Evolutionary conservation across 2,329 filamentous ascomycete species (phyloP), one percentile per base, ranked within the genome.

Genomic region (Venturia effusa): DNA sequence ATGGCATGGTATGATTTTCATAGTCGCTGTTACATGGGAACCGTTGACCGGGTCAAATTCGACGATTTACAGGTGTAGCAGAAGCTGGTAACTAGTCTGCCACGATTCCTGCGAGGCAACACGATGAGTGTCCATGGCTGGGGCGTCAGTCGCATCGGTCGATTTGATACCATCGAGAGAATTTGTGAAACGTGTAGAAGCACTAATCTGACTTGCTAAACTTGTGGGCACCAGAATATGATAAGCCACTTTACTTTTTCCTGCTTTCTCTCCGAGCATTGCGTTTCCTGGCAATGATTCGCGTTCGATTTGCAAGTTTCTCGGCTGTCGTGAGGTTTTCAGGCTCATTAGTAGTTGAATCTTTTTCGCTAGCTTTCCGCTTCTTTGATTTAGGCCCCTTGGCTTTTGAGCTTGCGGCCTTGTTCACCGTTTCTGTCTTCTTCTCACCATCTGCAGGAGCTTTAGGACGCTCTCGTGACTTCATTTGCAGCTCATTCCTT

Each of bases 231-330:
- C 27, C 45, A 51, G 22, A 51, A 11, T 13, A 55, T 55, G 10
- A 10, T 55, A 17, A 32, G 17, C 27, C 27, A 73, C 71, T 78
- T 78, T 70, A 79, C 69, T 78, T 78, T 74, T 84, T 82, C 72
- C 84, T 81, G 74, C 69, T 67, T 65, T 74, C 72, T 67, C 78
- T 80, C 63, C 91, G 84, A 80, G 88, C 83, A 78, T 88, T 84
- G 67, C 91, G 83, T 80, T 96, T 97, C 75, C 90, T 87, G 60
- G 86, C 87, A 74, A 96, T 95, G 71, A 97, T 89, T 71, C 86
- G 87, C 71, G 91, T 89, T 67, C 84, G 77, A 72, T 83, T 84
- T 32, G 83, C 83, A 63, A 84, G 72, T 76, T 79, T 78, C 66
- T 80, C 82, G 30, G 51, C 30, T 3, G 51, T 30, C 15, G 51